phyloP scores from a whole-genome alignment of 371 early-diverging fungal genomes.

The Vairimorpha necatrix region DNA sequence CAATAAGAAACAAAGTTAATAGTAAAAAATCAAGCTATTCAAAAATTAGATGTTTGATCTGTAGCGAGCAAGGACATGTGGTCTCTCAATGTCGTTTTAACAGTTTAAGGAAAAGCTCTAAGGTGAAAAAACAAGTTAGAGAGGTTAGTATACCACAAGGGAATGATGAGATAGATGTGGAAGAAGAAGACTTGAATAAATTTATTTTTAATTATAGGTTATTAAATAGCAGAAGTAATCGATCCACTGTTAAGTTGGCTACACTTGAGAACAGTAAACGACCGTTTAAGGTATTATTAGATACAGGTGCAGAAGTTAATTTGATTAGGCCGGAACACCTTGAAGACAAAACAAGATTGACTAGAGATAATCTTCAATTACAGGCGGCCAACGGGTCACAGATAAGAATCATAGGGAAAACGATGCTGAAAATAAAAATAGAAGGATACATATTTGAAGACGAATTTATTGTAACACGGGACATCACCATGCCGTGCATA shows the following conservation, averaged over 20 bases:
- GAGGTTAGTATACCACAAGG: too few relatives aligned
- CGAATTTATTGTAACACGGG: not conserved
- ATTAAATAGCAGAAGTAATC: not conserved
- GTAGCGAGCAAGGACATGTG: not conserved
- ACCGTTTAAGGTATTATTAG: not conserved
- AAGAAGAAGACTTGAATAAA: constrained; percentile 1
- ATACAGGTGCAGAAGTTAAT: constrained; percentile 10
- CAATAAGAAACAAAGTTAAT: not conserved
- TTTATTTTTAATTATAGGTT: constrained; percentile 4
- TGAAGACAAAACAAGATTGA: too few relatives aligned
- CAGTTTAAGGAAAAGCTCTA: not conserved
- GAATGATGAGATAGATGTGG: not conserved
- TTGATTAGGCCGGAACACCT: not conserved
- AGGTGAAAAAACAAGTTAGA: not conserved
- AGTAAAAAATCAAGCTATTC: not conserved
- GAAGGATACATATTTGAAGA: not conserved
- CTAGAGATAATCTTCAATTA: not conserved
- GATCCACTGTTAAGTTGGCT: too few relatives aligned
- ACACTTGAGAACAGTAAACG: not conserved
- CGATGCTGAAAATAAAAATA: not conserved
- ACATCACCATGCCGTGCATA: not conserved
- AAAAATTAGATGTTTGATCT: not conserved
- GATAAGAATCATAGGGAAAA: not conserved
- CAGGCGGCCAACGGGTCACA: not conserved
- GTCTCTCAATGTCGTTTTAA: not conserved